phyloP scores from a whole-genome alignment of 2,329 filamentous ascomycete genomes.

The Hymenoscyphus albidus region DNA sequence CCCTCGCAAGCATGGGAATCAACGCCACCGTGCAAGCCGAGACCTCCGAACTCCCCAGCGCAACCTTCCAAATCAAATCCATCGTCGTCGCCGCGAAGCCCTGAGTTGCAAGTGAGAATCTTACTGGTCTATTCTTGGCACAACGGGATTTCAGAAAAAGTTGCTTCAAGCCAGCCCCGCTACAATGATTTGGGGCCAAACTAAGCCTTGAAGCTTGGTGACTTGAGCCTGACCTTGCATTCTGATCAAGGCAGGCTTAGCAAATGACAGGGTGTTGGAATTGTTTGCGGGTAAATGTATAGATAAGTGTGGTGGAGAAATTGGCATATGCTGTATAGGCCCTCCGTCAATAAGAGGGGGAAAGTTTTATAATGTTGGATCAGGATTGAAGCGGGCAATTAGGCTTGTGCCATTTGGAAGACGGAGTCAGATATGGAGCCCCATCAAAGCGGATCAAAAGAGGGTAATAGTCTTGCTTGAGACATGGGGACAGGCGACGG shows the following conservation, averaged over 20 bases:
- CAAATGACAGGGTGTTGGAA: too few species aligned
- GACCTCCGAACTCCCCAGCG: conserved; percentile 77
- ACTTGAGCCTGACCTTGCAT: too few species aligned
- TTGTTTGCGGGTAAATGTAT: background rate
- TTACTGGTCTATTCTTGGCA: too few species aligned
- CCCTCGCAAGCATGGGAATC: conserved; percentile 88
- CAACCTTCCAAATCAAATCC: conserved; percentile 95
- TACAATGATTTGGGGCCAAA: too few species aligned
- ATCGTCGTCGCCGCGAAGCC: conserved; percentile 34
- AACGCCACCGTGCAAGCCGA: conserved; percentile 89
- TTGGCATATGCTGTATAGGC: background rate
- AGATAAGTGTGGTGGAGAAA: background rate
- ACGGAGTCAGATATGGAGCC: background rate
- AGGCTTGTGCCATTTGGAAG: background rate
- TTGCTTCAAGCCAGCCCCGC: too few species aligned
- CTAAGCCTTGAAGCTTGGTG: too few species aligned
- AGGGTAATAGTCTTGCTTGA: background rate
- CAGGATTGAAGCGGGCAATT: background rate
- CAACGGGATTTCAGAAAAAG: too few species aligned
- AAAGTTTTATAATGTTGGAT: background rate
- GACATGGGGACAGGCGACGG: background rate
- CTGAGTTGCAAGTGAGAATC: background rate
- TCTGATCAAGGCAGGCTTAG: too few species aligned
- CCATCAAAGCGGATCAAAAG: too few species aligned
- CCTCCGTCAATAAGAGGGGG: background rate